These are phyloP conservation scores for Anastatica hierochuntica DNA, from an alignment of 345 rosid species.

Conservation along the genomic window DNA sequence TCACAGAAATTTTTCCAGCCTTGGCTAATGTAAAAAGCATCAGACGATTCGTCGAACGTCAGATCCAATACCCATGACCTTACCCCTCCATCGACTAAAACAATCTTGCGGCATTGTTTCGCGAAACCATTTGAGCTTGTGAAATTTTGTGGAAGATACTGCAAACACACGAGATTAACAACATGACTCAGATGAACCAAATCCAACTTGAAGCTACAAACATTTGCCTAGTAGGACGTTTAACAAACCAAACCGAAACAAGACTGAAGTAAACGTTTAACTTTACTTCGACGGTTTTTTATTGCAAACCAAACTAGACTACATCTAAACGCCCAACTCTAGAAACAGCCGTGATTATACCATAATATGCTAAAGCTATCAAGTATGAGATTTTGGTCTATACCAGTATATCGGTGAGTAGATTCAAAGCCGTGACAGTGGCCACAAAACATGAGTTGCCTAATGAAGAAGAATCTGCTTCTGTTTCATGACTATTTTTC, in stretches of 20 bases:
- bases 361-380: too few species aligned
- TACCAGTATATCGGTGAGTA: conserved; percentile 5
- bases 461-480: not conserved
- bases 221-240: too few species aligned
- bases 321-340: too few species aligned
- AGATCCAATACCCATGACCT: conserved; percentile 11
- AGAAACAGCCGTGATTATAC: not conserved
- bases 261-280: too few species aligned
- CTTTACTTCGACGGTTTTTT: too few species aligned
- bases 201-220: too few species aligned
- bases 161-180: too few species aligned
- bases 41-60: too few species aligned
- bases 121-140: too few species aligned
- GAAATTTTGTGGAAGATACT: conserved; percentile 6
- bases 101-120: conserved; percentile 1
- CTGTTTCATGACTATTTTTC: not conserved
- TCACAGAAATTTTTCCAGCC: conserved; percentile 18
- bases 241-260: too few species aligned
- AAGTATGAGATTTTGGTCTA: not conserved
- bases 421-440: not conserved
- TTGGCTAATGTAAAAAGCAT: not conserved
- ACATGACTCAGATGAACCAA: too few species aligned
- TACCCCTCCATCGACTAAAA: conserved; percentile 1
- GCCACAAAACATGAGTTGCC: not conserved
- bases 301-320: too few species aligned